Base-by-base conservation (phyloP, 2,329 filamentous ascomycete species). In the Fusarium compactum region DNA sequence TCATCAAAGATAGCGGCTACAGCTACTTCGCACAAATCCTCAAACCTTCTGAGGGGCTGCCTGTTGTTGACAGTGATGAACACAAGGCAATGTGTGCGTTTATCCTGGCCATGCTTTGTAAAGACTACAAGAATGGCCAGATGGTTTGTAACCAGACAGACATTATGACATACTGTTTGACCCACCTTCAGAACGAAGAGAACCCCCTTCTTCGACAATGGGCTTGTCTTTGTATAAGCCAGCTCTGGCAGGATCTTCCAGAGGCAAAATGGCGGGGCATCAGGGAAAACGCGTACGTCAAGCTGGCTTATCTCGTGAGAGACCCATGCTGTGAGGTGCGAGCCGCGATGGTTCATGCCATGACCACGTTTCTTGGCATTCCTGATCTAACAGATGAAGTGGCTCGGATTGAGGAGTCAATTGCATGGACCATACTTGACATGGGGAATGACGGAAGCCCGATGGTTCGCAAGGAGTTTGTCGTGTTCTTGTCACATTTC, bases 41-140 rank as follows among this genome's bases (percentile, higher is more conserved):
- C 70, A 95, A 95, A 76, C 94, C 95, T 3, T 88, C 89, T 12
- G 94, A 95, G 70, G 89, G 89, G 3, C 91, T 98, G 52, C 94
- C 94, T 0, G 92, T 97, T 24, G 90, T 92, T 34, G 97, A 98
- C 77, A 91, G 91, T 58, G 93, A 94, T 73, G 96, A 98, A 81
- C 96, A 99, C 83, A 94, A 97, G 77, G 96, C 96, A 45, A 99
- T 99, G 96, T 98, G 96, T 79, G 95, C 96, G 3, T 99, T 99
- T 78, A 97, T 99, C 67, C 89, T 98, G 44, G 92, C 95, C 27
- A 97, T 98, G 87, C 94, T 99, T 69, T 99, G 96, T 87, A 97
- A 96, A 78, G 92, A 92, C 69, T 97, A 97, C 80, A 92, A 91
- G 70, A 93, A 96, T 68, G 96, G 95, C 4, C 95, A 98, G 79